A percentile compares a stretch with the other conserved stretches of the same genome.
Evolutionary conservation across 108 stramenopile species (phyloP).

Genomic region (Skeletonema grethae): DNA sequence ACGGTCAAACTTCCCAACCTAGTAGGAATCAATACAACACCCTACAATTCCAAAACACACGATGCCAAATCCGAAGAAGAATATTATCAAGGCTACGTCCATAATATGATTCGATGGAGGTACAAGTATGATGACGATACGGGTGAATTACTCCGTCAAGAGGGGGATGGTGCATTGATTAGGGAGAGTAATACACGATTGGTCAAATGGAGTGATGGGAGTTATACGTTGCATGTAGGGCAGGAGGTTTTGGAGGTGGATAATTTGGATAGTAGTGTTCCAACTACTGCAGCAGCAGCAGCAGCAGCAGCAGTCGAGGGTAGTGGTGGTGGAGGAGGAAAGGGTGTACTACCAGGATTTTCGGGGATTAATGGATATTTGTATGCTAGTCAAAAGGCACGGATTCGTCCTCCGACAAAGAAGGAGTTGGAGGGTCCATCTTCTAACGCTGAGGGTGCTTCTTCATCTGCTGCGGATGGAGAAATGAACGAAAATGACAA

Average conservation of each 20-base stretch:
- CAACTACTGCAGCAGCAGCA: too few species aligned
- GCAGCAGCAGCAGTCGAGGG: not conserved
- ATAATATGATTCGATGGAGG: constrained; percentile 87
- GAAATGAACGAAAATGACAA: constrained; percentile 31
- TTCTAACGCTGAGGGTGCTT: too few species aligned
- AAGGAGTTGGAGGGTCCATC: constrained; percentile 12
- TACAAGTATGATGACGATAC: constrained; percentile 50
- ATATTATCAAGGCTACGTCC: constrained; percentile 60
- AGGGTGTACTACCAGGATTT: constrained; percentile 39
- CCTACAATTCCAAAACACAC: constrained; percentile 71
- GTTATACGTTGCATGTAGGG: constrained; percentile 83
- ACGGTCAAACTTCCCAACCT: constrained; percentile 83
- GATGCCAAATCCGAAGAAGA: constrained; percentile 64
- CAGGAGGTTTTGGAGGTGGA: constrained; percentile 85
- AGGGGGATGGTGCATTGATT: constrained; percentile 28
- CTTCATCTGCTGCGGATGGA: not conserved
- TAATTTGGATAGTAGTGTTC: constrained; percentile 33
- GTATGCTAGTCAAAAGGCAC: constrained; percentile 74
- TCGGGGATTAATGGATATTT: constrained; percentile 75
- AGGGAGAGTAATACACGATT: constrained; percentile 80
- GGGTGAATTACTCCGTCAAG: constrained; percentile 47
- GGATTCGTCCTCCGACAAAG: constrained; percentile 40
- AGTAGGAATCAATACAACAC: constrained; percentile 69
- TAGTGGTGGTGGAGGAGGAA: not conserved
- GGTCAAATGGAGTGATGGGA: constrained; percentile 91